These are phyloP conservation scores for Silene noctiflora DNA, from an alignment of 179 eudicot genomes.

Conservation along the genomic window DNA sequence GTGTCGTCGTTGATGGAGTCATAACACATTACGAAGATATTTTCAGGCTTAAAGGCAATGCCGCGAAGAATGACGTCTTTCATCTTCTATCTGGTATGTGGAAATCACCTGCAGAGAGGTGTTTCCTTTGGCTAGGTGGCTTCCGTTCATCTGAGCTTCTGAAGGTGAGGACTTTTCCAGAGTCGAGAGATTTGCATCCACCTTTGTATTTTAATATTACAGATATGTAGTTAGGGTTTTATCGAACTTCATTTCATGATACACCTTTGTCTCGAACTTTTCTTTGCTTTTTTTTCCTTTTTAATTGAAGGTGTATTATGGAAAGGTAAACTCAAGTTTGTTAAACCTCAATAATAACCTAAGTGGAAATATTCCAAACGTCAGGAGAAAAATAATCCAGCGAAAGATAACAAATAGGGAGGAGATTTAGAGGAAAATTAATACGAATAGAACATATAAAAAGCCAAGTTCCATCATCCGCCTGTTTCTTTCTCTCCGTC, in stretches of 20 bases:
- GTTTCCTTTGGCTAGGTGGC: constrained; percentile 95
- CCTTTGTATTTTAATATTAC: not conserved
- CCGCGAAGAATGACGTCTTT: constrained; percentile 89
- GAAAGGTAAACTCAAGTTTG: not conserved
- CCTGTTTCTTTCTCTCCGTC: too few relatives aligned
- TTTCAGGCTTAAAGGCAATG: constrained; percentile 79
- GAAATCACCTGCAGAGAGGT: constrained; percentile 96
- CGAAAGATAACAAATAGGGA: too few relatives aligned
- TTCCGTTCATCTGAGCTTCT: constrained; percentile 94
- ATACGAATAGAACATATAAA: too few relatives aligned
- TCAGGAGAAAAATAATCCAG: too few relatives aligned
- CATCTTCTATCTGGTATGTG: constrained; percentile 98
- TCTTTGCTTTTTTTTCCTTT: not conserved
- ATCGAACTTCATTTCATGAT: not conserved
- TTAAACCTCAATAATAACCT: too few relatives aligned
- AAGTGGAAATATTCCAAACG: too few relatives aligned
- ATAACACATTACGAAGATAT: constrained; percentile 85
- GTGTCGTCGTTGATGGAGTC: constrained; percentile 74
- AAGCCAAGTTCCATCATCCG: too few relatives aligned
- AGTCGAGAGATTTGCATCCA: constrained; percentile 2
- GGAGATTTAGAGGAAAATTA: too few relatives aligned
- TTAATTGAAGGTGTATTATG: not conserved
- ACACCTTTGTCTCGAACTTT: not conserved
- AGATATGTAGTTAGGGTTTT: not conserved
- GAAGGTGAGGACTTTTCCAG: constrained; percentile 50